Base-by-base conservation (phyloP, 805 yeast genomes). In the Monosporozyma solicola region DNA sequence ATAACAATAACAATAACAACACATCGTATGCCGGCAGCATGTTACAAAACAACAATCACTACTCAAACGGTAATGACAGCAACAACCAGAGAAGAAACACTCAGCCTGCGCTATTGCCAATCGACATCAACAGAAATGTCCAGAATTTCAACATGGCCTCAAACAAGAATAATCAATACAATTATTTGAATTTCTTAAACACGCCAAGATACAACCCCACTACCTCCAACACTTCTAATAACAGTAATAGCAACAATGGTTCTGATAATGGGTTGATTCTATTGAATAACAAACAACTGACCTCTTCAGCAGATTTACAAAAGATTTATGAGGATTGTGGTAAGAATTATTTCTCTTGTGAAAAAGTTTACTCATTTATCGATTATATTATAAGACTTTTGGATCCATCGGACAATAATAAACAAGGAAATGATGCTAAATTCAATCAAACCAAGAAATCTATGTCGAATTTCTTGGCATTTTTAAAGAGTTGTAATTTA, bases 271-370 rank as follows among this genome's bases (percentile, higher is more conserved):
- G 52, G 5, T 16, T 50, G 13, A 16, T 41, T 15, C 15, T 50
- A 22, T 31, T 44, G 27, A 20, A 31, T n/a, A 37, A 9, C 9
- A 50, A 50, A 16, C 47, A 44, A 20, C 16, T 50, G 22, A 32
- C 41, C 24, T 80, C 89, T 2, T 82, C 90, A 0, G 69, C 75
- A 0, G 83, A 78, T 11, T 73, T 86, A 53, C 79, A 78, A 52
- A 58, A 66, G 9, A 68, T 79, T 48, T 85, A 77, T 59, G 53
- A 62, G 10, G 74, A 65, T 27, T 64, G 76, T 58, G 79, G 85
- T 1, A 63, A 69, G 15, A 72, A 72, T 41, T 85, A 85, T 65
- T 86, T 84, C 57, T 76, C 81, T n/a, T 72, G 73, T 48, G 66
- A 68, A 4, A 59, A 66, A 7, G 77, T 80, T 3, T 61, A 65